These are phyloP conservation scores for Metschnikowia vanudenii DNA, from an alignment of 805 yeast genomes.

Conservation along the genomic window DNA sequence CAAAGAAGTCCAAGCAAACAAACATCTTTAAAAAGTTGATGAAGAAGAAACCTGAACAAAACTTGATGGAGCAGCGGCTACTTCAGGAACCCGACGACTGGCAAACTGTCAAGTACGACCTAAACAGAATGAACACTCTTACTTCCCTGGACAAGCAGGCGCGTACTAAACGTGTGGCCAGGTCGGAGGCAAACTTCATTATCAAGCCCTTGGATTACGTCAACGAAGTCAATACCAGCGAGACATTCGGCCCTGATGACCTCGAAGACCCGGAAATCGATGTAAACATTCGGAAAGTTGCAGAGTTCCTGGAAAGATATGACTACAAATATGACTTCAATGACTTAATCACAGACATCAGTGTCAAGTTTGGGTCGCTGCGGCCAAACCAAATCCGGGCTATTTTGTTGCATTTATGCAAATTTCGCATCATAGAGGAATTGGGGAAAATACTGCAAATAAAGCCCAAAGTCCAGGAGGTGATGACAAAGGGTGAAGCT, in stretches of 20 bases:
- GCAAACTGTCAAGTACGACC: conserved; percentile 26
- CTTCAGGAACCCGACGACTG: conserved; percentile 34
- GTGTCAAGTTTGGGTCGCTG: conserved; percentile 35
- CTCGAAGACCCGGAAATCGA: conserved; percentile 6
- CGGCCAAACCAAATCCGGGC: conserved; percentile 57
- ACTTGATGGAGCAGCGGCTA: conserved; percentile 47
- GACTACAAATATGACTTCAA: conserved; percentile 32
- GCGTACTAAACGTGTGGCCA: conserved; percentile 59
- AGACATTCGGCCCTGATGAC: conserved; percentile 27
- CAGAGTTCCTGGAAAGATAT: conserved; percentile 34
- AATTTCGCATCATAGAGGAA: conserved; percentile 49
- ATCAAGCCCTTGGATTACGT: conserved; percentile 44
- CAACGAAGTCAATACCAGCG: conserved; percentile 43
- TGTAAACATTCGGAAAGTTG: conserved; percentile 28
- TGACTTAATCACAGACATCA: conserved; percentile 42
- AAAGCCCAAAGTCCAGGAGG: conserved; percentile 42
- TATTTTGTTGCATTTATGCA: conserved; percentile 65
- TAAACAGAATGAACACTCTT: conserved; percentile 71
- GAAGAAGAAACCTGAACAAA: conserved; percentile 28
- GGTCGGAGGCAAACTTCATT: conserved; percentile 37
- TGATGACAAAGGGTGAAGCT: conserved; percentile 51
- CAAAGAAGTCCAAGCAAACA: conserved; percentile 36
- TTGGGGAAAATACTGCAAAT: conserved; percentile 34
- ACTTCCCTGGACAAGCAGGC: conserved; percentile 65
- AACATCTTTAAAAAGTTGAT: conserved; percentile 46